Evolutionary conservation across 148 eudicot species (phyloP).

Genomic region (Spergularia marina): DNA sequence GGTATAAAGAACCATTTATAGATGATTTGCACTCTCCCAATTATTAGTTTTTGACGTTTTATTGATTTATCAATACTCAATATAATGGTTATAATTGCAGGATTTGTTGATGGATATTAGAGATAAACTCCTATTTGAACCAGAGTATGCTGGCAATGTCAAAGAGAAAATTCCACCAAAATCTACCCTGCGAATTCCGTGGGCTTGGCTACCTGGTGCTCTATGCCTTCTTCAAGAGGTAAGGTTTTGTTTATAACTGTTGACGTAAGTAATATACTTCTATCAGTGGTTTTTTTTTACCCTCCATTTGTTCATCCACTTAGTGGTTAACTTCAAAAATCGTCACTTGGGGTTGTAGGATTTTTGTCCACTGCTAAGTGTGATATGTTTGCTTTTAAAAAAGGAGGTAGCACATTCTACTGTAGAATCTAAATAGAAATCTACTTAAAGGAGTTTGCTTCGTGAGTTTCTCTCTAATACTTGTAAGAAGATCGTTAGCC

Average conservation of each 20-base stretch:
- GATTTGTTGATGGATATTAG: constrained; percentile 88
- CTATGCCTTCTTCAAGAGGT: constrained; percentile 99
- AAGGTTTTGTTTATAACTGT: constrained; percentile 16
- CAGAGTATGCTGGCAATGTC: constrained; percentile 92
- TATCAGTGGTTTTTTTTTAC: background rate
- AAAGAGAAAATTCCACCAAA: constrained; percentile 83
- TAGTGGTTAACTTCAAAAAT: background rate
- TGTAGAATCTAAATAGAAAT: background rate
- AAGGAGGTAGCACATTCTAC: background rate
- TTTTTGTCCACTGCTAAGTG: background rate
- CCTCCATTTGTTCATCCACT: background rate
- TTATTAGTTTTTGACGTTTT: constrained; percentile 1
- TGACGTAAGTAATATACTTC: background rate
- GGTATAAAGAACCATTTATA: constrained; percentile 38
- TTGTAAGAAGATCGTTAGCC: background rate
- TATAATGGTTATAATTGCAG: constrained; percentile 37
- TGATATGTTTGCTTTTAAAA: background rate
- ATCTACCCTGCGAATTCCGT: constrained; percentile 73
- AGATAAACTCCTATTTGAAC: constrained; percentile 97
- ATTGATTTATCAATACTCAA: constrained; percentile 8
- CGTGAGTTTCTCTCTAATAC: background rate
- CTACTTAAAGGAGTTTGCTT: background rate
- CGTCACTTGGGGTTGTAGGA: background rate
- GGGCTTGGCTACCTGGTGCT: constrained; percentile 97
- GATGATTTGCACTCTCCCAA: background rate